These are phyloP conservation scores for Cystobasidiaceae sp. DNA, from an alignment of 1,284 basidiomycete genomes.

Conservation along the genomic window DNA sequence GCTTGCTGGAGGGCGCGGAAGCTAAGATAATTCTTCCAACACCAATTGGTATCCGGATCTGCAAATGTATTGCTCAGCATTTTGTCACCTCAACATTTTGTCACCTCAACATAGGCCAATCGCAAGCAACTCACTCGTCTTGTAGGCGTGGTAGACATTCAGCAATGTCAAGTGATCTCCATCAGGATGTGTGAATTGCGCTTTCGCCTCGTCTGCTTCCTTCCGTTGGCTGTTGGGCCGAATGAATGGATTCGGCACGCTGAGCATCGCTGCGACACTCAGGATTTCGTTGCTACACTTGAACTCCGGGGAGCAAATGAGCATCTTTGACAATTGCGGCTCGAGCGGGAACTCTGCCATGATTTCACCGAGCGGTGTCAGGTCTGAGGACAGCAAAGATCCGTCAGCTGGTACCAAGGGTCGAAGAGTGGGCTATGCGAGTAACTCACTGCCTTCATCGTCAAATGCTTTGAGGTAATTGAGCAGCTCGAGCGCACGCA, in stretches of 20 bases:
- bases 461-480: constrained; percentile 90
- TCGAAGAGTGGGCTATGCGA: background rate
- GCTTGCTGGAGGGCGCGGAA: constrained; percentile 79
- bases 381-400: constrained; percentile 44
- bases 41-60: constrained; percentile 78
- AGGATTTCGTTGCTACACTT: constrained; percentile 93
- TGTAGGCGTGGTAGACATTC: constrained; percentile 93
- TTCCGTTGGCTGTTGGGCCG: constrained; percentile 80
- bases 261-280: constrained; percentile 93
- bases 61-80: constrained; percentile 47
- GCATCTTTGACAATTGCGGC: constrained; percentile 92
- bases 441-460: constrained; percentile 66
- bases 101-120: too few relatives aligned
- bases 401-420: background rate
- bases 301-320: constrained; percentile 91
- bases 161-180: constrained; percentile 93
- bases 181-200: constrained; percentile 80
- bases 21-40: constrained; percentile 88
- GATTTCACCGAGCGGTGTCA: constrained; percentile 78
- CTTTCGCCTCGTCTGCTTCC: constrained; percentile 89
- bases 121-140: constrained; percentile 69
- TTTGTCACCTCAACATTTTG: constrained; percentile 4
- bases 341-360: constrained; percentile 99
- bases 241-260: constrained; percentile 90
- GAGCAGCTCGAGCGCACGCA: constrained; percentile 92